These are phyloP conservation scores for Erodium moschatum DNA, from an alignment of 441 rosid species.

Conservation along the genomic window DNA sequence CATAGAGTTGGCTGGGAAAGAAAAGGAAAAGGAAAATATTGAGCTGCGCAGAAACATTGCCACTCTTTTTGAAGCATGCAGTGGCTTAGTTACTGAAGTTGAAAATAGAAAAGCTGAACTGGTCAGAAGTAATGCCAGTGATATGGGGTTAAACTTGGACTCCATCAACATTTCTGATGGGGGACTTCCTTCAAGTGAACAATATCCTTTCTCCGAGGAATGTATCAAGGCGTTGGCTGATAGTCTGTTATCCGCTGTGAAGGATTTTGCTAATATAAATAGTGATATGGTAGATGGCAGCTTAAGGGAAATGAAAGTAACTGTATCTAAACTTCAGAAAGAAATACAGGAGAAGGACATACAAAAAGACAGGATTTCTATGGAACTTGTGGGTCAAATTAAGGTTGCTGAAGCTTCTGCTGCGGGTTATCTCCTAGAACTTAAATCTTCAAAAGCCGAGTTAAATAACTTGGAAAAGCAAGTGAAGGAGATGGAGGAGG, in stretches of 20 bases:
- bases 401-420: slow-evolving; percentile 87
- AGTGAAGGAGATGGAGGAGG: slow-evolving; percentile 39
- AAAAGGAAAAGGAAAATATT: slow-evolving; percentile 49
- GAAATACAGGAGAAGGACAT: slow-evolving; percentile 92
- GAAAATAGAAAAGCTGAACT: slow-evolving; percentile 52
- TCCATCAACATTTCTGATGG: slow-evolving; percentile 23
- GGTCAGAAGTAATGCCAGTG: slow-evolving; percentile 22
- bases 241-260: slow-evolving; percentile 42
- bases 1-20: slow-evolving; percentile 39
- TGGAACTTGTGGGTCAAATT: slow-evolving; percentile 85
- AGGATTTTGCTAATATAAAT: slow-evolving; percentile 42
- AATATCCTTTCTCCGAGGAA: slow-evolving; percentile 45
- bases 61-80: slow-evolving; percentile 67
- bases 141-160: slow-evolving; percentile 26
- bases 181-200: slow-evolving; percentile 27
- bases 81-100: slow-evolving; percentile 55
- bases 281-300: slow-evolving; percentile 43
- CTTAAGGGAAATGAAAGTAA: slow-evolving; percentile 64
- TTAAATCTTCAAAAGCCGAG: slow-evolving; percentile 50
- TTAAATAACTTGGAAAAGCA: slow-evolving; percentile 55
- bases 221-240: slow-evolving; percentile 48
- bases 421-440: slow-evolving; percentile 48
- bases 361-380: slow-evolving; percentile 71
- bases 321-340: slow-evolving; percentile 65
- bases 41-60: slow-evolving; percentile 42